phyloP scores from a whole-genome alignment of 345 rosid species.

The Pugionium cornutum region DNA sequence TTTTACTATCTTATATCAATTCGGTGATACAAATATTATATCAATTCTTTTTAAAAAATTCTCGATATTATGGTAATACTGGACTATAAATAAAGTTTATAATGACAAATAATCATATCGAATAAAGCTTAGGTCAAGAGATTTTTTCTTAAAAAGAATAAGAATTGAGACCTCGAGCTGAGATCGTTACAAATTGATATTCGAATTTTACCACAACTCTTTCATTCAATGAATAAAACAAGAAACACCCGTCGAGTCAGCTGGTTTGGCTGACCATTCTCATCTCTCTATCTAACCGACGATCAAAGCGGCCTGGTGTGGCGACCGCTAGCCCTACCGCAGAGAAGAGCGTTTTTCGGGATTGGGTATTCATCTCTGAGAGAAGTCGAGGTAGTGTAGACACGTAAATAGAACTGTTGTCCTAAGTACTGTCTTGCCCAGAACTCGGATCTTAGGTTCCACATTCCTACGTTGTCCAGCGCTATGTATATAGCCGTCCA shows the following conservation, averaged over 20 bases:
- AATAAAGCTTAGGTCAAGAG: constrained; percentile 8
- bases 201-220: constrained; percentile 20
- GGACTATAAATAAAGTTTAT: not conserved
- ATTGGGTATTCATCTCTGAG: constrained; percentile 87
- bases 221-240: constrained; percentile 31
- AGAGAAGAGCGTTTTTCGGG: constrained; percentile 82
- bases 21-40: too few relatives aligned
- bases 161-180: constrained; percentile 63
- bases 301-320: constrained; percentile 69
- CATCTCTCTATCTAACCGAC: constrained; percentile 22
- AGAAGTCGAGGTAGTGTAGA: constrained; percentile 69
- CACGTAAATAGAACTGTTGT: constrained; percentile 85
- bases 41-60: too few relatives aligned
- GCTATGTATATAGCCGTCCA: constrained; percentile 91
- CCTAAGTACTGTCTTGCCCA: constrained; percentile 72
- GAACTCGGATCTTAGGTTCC: constrained; percentile 87
- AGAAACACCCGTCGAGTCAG: constrained; percentile 21
- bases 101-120: not conserved
- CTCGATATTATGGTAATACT: too few relatives aligned
- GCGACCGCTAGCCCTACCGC: constrained; percentile 76
- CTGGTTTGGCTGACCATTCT: constrained; percentile 33
- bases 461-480: constrained; percentile 95
- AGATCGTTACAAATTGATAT: constrained; percentile 42
- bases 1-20: too few relatives aligned
- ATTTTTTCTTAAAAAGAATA: constrained; percentile 17